phyloP scores from a whole-genome alignment of 208 protist species.

The Wallacemonas sp. region DNA sequence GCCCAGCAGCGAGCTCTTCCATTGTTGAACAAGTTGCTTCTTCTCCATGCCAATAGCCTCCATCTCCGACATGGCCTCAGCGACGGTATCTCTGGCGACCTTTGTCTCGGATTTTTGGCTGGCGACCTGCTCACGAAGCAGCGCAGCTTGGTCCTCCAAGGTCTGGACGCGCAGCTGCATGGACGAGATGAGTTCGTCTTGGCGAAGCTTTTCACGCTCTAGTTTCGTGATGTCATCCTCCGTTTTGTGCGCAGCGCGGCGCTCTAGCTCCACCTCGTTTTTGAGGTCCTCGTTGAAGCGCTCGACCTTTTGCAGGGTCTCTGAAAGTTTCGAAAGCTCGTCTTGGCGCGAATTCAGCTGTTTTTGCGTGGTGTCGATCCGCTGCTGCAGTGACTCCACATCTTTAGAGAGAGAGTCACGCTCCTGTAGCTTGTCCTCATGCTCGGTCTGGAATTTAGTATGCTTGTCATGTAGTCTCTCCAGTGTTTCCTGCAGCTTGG shows the following conservation, averaged over 20 bases:
- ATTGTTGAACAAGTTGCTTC: constrained; percentile 94
- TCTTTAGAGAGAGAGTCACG: constrained; percentile 59
- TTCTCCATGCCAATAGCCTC: constrained; percentile 94
- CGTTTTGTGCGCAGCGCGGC: constrained; percentile 94
- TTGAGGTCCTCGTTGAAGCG: constrained; percentile 95
- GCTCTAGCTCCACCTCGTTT: constrained; percentile 92
- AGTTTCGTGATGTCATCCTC: constrained; percentile 95
- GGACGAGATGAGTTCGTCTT: constrained; percentile 90
- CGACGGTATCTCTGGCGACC: constrained; percentile 82
- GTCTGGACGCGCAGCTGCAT: constrained; percentile 84
- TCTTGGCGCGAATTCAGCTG: constrained; percentile 87
- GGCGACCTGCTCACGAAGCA: constrained; percentile 83
- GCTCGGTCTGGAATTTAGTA: constrained; percentile 56
- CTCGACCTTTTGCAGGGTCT: constrained; percentile 90
- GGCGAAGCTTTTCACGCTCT: constrained; percentile 90
- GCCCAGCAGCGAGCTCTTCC: constrained; percentile 91
- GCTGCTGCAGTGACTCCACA: constrained; percentile 57
- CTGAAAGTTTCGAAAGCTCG: constrained; percentile 91
- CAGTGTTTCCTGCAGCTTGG: constrained; percentile 90
- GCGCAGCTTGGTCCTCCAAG: constrained; percentile 82
- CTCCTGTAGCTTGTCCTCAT: constrained; percentile 80
- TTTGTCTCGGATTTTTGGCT: constrained; percentile 91
- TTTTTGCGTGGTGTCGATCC: constrained; percentile 87
- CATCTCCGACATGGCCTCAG: constrained; percentile 93
- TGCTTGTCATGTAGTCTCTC: constrained; percentile 91